Base-by-base conservation (phyloP, 2,329 filamentous ascomycete species). In the Acrodontium crateriforme region DNA sequence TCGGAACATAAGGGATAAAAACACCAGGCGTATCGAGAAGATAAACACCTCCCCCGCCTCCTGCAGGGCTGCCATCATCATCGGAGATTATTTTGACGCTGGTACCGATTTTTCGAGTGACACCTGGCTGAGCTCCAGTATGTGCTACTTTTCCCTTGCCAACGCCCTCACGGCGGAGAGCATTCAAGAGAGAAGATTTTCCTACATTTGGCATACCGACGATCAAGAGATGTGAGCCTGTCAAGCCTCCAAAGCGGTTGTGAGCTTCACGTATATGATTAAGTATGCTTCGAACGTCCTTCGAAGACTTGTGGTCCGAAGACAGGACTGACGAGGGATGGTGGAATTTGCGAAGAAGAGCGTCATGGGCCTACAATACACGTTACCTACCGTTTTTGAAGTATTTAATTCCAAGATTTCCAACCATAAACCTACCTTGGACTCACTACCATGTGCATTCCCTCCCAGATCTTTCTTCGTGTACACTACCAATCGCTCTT, bases 181-280 rank as follows among this genome's bases (percentile, higher is more conserved):
- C 71, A 53, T 98, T 98, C 22, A 98, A 71, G n/a, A 98, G 64
- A 1, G 85, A 84, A 25, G 82, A 92, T 58, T 98, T 98, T 18
- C 89, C 89, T 0, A 93, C 82, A 50, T 98, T 98, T 18, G 89
- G 89, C 85, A 98, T 94, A 30, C 89, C 89, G 9, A 95, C 85
- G 1, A 95, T 71, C 53, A 98, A 69, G 31, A 84, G 71, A 26
- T 84, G 72, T 41, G 83, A 69, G n/a, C 84, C 85, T 6, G 80
- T 75, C n/a, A 95, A 58, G 13, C 69, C 70, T 42, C 73, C 62
- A 16, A 54, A 51, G 15, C 16, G 56, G 49, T n/a, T 46, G 38
- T 14, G 67, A 66, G 36, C 68, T 3, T 56, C 46, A 33, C 65
- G 65, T 30, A 74, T 58, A 31, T 61, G 59, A 1, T 62, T 53